phyloP scores from a whole-genome alignment of 2,329 filamentous ascomycete genomes.

The Colletotrichum sp. region DNA sequence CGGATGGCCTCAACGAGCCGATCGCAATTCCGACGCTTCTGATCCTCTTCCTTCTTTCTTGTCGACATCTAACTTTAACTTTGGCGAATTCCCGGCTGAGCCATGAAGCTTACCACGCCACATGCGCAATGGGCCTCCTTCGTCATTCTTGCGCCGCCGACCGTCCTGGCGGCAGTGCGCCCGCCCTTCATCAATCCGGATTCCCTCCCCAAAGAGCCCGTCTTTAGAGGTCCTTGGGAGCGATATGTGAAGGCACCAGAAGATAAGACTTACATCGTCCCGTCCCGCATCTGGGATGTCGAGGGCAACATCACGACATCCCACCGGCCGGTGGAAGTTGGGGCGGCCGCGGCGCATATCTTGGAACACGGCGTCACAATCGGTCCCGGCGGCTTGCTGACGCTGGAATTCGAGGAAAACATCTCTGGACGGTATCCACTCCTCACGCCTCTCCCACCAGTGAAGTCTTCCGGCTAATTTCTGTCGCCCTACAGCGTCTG shows the following conservation, averaged over 20 bases:
- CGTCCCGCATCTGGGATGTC: conserved; percentile 34
- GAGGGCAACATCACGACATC: conserved; percentile 35
- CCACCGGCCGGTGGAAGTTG: neutral
- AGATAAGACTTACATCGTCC: conserved; percentile 38
- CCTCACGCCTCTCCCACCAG: neutral
- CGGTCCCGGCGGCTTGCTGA: conserved; percentile 37
- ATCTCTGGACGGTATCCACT: conserved; percentile 40
- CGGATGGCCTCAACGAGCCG: neutral
- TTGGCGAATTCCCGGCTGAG: neutral
- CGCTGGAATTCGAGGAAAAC: conserved; percentile 45
- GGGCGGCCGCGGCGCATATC: conserved; percentile 4
- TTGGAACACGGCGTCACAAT: conserved; percentile 28
- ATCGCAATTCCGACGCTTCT: neutral
- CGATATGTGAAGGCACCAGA: conserved; percentile 39
- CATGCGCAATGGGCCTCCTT: neutral
- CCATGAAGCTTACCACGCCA: conserved; percentile 1
- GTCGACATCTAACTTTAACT: neutral
- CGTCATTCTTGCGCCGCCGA: neutral
- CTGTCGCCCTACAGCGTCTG: conserved; percentile 31
- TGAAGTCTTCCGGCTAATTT: neutral
- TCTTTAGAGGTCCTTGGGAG: conserved; percentile 46
- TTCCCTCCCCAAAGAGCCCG: conserved; percentile 32
- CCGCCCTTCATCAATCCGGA: conserved; percentile 24
- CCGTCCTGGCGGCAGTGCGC: conserved; percentile 1
- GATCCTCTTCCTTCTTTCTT: neutral